Evolutionary conservation across 345 rosid species (phyloP), one percentile per base, ranked within the genome.

Genomic region (Salix dunnii): DNA sequence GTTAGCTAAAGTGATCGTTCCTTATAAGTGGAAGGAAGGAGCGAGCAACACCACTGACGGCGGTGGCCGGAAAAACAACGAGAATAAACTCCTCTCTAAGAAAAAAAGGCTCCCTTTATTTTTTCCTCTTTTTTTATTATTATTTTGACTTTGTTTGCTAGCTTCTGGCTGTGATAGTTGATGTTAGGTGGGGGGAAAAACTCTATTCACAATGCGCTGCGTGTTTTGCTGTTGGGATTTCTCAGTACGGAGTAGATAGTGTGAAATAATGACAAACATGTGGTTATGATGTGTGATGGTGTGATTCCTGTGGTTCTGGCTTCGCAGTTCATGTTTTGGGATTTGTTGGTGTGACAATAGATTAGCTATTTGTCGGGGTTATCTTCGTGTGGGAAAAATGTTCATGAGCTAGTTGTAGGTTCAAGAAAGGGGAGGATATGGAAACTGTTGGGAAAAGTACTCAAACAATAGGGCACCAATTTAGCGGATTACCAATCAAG

Each of bases 21-120:
- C 99, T 3, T 98, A 96, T 84, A 93, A 93, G 84, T 96, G 99
- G 98, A 94, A 96, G 91, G 97, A 91, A 82, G 99, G 99, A 69
- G 99, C 99, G 79, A 87, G 91, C 81, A 94, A 96, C 90, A 90
- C 93, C 69, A 87, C 80, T 67, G 99, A 96, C 84, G 89, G 94
- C 61, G 98, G 98, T 70, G 98, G 98, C 42, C 98, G 97, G 62
- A 96, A 96, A 79, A 83, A 92, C 89, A 96, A 96, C 82, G 98
- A 96, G 91, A 96, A 96, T 87, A 96, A 94, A 46, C 98, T 96
- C 86, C 97, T 96, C 81, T 94, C 97, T 60, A 92, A 92, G 81
- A 96, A 93, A 79, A 83, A 84, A 61, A 86, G 98, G 97, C 93
- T 2, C 62, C 4, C 17, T 38, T 71, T 27, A 4, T n/a, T 35